These are phyloP conservation scores for Metschnikowia santaceciliae DNA, from an alignment of 805 yeast species.

Conservation along the genomic window DNA sequence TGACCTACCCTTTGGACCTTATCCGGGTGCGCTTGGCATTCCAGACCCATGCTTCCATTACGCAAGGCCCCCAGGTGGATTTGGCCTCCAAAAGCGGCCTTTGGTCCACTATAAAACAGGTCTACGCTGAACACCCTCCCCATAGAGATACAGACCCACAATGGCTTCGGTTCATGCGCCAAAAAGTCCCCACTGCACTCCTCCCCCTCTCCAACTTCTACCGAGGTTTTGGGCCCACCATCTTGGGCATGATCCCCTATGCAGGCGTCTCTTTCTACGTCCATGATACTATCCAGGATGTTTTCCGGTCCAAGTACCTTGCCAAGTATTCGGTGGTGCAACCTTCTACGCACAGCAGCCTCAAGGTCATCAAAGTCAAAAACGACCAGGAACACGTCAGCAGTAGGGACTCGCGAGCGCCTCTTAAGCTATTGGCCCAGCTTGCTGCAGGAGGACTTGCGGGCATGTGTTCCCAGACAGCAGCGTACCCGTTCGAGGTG, in stretches of 20 bases:
- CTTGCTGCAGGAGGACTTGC: constrained; percentile 92
- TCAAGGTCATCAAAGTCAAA: constrained; percentile 18
- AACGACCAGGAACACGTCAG: constrained; percentile 19
- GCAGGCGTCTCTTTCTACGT: constrained; percentile 97
- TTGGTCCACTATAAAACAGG: constrained; percentile 27
- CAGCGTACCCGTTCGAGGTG: constrained; percentile 96
- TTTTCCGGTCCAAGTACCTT: constrained; percentile 61
- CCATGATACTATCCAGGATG: constrained; percentile 86
- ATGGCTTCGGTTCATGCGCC: constrained; percentile 35
- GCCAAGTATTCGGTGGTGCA: constrained; percentile 47
- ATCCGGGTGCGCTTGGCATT: constrained; percentile 90
- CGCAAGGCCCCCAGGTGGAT: too few relatives aligned
- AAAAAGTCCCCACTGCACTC: constrained; percentile 27
- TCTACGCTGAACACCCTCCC: constrained; percentile 37
- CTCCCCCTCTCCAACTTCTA: constrained; percentile 66
- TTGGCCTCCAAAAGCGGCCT: constrained; percentile 9
- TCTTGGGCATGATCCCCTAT: constrained; percentile 93
- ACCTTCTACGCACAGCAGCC: constrained; percentile 10
- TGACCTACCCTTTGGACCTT: constrained; percentile 89
- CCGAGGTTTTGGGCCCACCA: constrained; percentile 91
- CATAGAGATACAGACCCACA: constrained; percentile 29
- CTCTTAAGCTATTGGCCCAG: constrained; percentile 89
- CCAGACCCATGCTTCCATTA: constrained; percentile 48
- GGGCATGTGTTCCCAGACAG: constrained; percentile 92
- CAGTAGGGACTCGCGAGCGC: constrained; percentile 47